Percentiles rank a stretch among this genome's conserved stretches.
Conservation (phyloP, 768 basidiomycete species). For the Mycena kentingensis region DNA sequence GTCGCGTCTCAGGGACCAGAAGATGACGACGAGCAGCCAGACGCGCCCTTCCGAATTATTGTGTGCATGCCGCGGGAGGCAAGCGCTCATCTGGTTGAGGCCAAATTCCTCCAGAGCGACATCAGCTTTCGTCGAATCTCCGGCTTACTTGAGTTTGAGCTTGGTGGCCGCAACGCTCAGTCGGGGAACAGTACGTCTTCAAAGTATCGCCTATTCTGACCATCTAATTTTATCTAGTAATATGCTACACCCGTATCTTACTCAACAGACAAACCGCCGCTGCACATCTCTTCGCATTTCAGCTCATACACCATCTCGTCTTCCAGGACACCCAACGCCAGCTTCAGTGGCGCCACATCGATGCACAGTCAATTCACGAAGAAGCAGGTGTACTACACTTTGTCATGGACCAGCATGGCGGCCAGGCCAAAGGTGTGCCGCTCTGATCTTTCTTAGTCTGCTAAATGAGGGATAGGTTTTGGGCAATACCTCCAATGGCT, state of each 20-base stretch:
- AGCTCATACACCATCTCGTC: conserved; percentile 10
- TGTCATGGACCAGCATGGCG: conserved; percentile 11
- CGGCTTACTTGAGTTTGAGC: conserved; percentile 32
- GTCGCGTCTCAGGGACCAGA: background rate
- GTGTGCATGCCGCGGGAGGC: conserved; percentile 29
- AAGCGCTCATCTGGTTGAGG: conserved; percentile 20
- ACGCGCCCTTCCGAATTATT: conserved; percentile 18
- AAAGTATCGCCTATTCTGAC: background rate
- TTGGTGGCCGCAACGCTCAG: conserved; percentile 1
- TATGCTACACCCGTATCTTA: conserved; percentile 11
- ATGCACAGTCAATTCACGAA: background rate
- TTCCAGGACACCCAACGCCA: conserved; percentile 7
- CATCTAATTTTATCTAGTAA: background rate
- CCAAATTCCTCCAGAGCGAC: conserved; percentile 31
- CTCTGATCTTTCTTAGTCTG: conserved; percentile 9
- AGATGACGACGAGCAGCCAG: conserved; percentile 7
- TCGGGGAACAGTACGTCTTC: conserved; percentile 1
- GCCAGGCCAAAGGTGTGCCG: conserved; percentile 15
- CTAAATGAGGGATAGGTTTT: conserved; percentile 19
- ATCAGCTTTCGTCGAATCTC: conserved; percentile 30
- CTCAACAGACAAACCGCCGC: conserved; percentile 14
- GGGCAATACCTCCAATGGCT: conserved; percentile 25
- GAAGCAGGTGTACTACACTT: conserved; percentile 4
- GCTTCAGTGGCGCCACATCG: conserved; percentile 18
- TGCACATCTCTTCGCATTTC: background rate